These are phyloP conservation scores for Funneliformis mosseae DNA, from an alignment of 192 early-diverging fungal species.

Conservation along the genomic window DNA sequence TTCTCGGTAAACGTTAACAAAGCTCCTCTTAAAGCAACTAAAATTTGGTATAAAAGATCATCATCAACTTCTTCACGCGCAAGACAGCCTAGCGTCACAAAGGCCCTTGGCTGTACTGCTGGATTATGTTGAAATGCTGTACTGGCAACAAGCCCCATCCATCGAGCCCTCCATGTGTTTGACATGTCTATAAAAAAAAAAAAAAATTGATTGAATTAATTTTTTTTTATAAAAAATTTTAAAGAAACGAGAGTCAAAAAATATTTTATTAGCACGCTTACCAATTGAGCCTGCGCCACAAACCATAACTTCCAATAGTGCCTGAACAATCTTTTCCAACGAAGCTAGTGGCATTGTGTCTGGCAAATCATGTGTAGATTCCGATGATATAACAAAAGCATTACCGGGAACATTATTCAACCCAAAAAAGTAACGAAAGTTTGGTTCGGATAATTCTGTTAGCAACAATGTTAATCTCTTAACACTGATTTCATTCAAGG, in stretches of 20 bases:
- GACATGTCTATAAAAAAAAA: constrained; percentile 62
- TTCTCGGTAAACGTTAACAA: constrained; percentile 84
- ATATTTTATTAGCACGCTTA: constrained; percentile 36
- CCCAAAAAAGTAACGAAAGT: constrained; percentile 80
- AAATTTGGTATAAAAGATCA: constrained; percentile 89
- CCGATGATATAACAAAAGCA: constrained; percentile 65
- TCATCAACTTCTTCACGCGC: constrained; percentile 90
- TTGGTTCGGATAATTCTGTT: constrained; percentile 79
- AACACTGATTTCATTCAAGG: constrained; percentile 56
- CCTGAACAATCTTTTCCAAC: constrained; percentile 60
- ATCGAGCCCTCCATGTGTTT: constrained; percentile 83
- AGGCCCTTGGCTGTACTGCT: constrained; percentile 92
- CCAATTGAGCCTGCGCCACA: constrained; percentile 66
- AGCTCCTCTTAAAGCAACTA: constrained; percentile 86
- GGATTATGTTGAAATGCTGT: constrained; percentile 95
- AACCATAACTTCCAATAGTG: constrained; percentile 65
- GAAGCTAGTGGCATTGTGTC: constrained; percentile 54
- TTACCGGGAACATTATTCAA: constrained; percentile 66
- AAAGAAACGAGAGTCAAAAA: neutral
- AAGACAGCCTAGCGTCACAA: constrained; percentile 86
- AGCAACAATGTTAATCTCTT: constrained; percentile 63
- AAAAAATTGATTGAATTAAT: constrained; percentile 9
- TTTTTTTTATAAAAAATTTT: no score
- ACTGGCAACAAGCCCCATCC: constrained; percentile 89
- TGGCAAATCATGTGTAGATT: constrained; percentile 54